Evolutionary conservation across 306 rosid species (phyloP).

Genomic region (Citrullus mucosospermus): DNA sequence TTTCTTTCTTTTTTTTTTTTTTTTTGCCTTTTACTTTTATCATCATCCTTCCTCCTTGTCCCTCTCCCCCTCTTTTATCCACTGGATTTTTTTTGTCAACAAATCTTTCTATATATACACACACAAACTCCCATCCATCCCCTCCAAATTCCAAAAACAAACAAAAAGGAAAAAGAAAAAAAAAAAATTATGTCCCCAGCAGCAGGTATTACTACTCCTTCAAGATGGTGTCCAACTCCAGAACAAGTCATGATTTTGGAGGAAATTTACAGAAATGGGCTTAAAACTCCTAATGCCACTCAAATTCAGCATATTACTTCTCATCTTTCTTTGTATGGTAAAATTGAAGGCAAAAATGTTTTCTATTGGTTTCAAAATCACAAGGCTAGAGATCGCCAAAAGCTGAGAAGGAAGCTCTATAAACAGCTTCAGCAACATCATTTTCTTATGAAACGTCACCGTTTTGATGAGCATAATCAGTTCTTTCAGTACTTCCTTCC

Average conservation of each 20-base stretch:
- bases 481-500: not conserved
- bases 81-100: not conserved
- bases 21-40: not conserved
- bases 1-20: too few relatives aligned
- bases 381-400: conserved; percentile 90
- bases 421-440: conserved; percentile 48
- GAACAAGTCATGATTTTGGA: conserved; percentile 87
- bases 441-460: not conserved
- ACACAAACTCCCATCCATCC: not conserved
- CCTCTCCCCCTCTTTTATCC: not conserved
- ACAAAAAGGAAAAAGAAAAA: not conserved
- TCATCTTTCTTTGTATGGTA: conserved; percentile 80
- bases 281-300: conserved; percentile 71
- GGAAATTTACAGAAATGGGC: conserved; percentile 67
- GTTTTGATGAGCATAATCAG: not conserved
- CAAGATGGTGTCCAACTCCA: conserved; percentile 93
- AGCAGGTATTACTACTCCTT: conserved; percentile 16
- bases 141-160: conserved; percentile 10
- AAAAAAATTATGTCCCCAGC: conserved; percentile 36
- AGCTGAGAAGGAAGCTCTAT: conserved; percentile 61
- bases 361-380: conserved; percentile 98
- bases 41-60: not conserved
- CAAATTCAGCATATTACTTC: conserved; percentile 82
- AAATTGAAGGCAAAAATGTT: conserved; percentile 85
- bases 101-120: conserved; percentile 14